phyloP scores from a whole-genome alignment of 768 basidiomycete species.

The Leccinellum albellum region DNA sequence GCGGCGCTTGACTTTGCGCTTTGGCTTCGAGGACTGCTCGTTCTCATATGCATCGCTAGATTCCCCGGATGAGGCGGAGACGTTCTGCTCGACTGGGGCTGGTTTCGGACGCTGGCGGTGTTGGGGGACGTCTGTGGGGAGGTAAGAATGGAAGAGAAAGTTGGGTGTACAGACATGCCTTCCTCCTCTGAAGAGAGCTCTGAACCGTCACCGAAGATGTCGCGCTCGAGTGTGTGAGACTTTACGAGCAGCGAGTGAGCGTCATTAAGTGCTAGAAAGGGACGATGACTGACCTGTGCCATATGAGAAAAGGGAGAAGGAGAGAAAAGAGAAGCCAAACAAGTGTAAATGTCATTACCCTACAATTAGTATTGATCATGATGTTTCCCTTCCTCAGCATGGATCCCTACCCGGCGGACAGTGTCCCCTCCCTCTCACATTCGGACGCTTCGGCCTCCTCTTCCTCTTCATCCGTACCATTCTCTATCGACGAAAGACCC shows the following conservation, averaged over 20 bases:
- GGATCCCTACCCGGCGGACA: conserved; percentile 21
- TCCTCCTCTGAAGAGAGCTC: conserved; percentile 80
- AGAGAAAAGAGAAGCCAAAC: conserved; percentile 8
- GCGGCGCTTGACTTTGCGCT: conserved; percentile 32
- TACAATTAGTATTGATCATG: too few relatives aligned
- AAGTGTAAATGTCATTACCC: conserved; percentile 5
- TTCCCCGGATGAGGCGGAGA: conserved; percentile 36
- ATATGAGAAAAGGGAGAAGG: background rate
- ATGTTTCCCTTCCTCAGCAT: conserved; percentile 20
- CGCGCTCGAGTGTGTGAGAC: conserved; percentile 46
- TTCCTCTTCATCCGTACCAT: conserved; percentile 4
- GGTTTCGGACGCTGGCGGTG: conserved; percentile 36
- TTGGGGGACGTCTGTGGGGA: conserved; percentile 38
- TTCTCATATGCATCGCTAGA: conserved; percentile 54
- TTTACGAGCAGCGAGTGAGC: background rate
- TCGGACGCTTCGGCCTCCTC: conserved; percentile 26
- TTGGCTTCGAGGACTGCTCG: conserved; percentile 27
- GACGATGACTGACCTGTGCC: conserved; percentile 6
- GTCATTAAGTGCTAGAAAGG: background rate
- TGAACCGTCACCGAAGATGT: conserved; percentile 82
- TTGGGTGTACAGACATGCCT: conserved; percentile 19
- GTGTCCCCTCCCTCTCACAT: conserved; percentile 27
- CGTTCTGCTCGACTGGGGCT: conserved; percentile 32
- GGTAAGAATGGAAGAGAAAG: background rate
- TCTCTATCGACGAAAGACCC: conserved; percentile 15